Percentiles rank a stretch among this genome's conserved stretches.
These are phyloP conservation scores for Diplogelasinospora grovesii DNA, from an alignment of 495 filamentous ascomycete genomes.

Conservation along the genomic window DNA sequence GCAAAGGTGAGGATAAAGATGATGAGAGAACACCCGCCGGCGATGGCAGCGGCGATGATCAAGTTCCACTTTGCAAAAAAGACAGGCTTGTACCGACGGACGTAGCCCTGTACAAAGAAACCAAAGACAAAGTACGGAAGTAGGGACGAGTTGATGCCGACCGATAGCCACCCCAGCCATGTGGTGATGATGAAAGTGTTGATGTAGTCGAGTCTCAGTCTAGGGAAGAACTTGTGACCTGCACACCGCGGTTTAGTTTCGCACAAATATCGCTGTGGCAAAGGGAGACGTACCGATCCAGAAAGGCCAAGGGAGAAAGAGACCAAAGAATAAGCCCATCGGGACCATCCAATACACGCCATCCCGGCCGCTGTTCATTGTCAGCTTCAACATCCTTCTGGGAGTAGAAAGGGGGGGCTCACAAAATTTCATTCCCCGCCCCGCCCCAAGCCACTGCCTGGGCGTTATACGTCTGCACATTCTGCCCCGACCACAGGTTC, in stretches of 20 bases:
- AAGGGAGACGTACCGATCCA: slow-evolving; percentile 40
- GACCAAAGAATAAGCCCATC: slow-evolving; percentile 3
- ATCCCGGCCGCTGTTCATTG: slow-evolving; percentile 1
- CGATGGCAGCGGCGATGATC: slow-evolving; percentile 44
- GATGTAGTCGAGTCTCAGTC: slow-evolving; percentile 17
- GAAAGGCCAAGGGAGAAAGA: slow-evolving; percentile 4
- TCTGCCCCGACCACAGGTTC: slow-evolving; percentile 30
- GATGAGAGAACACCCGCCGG: slow-evolving; percentile 44
- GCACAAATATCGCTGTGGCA: slow-evolving; percentile 22
- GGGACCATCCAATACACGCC: slow-evolving; percentile 7
- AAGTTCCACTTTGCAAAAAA: slow-evolving; percentile 53
- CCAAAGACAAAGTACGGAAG: slow-evolving; percentile 26
- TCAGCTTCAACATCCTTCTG: too few species aligned
- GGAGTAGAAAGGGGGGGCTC: background rate
- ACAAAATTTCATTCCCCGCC: slow-evolving; percentile 19
- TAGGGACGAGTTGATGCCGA: slow-evolving; percentile 38
- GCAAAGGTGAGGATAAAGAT: slow-evolving; percentile 53
- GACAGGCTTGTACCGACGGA: slow-evolving; percentile 38
- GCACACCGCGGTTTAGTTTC: slow-evolving; percentile 29
- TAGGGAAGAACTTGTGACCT: slow-evolving; percentile 15
- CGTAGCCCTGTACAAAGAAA: slow-evolving; percentile 43
- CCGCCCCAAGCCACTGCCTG: slow-evolving; percentile 29
- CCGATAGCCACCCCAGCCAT: slow-evolving; percentile 38
- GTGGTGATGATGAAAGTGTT: slow-evolving; percentile 38
- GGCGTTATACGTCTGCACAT: slow-evolving; percentile 30